Base-by-base conservation (phyloP, 306 rosid genomes). In the Sechiopsis laciniata region DNA sequence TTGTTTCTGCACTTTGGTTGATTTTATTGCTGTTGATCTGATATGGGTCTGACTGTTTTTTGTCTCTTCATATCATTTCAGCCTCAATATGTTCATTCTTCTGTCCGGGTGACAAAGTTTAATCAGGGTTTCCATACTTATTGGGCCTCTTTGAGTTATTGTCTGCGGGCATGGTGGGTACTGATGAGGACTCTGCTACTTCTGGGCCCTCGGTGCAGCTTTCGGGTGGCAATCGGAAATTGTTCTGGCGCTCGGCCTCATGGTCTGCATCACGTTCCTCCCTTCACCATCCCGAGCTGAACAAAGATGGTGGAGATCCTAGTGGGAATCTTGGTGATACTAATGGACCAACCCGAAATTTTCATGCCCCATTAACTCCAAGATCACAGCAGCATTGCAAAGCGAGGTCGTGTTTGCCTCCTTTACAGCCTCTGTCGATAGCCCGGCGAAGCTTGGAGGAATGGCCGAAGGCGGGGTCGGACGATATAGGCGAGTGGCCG, bases 401-500 rank as follows among this genome's bases (percentile, higher is more conserved):
- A 87, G 92, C 90, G 17, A 74, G 97, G 78, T 91, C 92, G 29
- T 82, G 91, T 76, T 78, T 91, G 79, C 97, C 99, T 4, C 99
- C 96, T 7, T 80, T 95, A 67, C 97, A 91, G 81, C 97, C 97
- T 10, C 76, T 95, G 24, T 87, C 97, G 14, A 88, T 95, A 73
- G 96, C 99, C 74, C 87, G 93, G 55, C 84, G 95, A 77, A 95
- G 97, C 85, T 80, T 95, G 66, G 97, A 95, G 6, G 99, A 95
- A 85, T 95, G 99, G 99, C 99, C 99, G 10, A 89, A 86, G 79
- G 95, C 99, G 0, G 84, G 99, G 32, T 91, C 96, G 0, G 99
- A 95, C 0, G 99, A 95, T 68, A 91, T 95, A 0, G 99, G 99
- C 1, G 99, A 95, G 91, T 95, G 99, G 99, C 90, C 90, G 0